Evolutionary conservation across 495 filamentous ascomycete species (phyloP).

Genomic region (Trichoderma asperelloides): DNA sequence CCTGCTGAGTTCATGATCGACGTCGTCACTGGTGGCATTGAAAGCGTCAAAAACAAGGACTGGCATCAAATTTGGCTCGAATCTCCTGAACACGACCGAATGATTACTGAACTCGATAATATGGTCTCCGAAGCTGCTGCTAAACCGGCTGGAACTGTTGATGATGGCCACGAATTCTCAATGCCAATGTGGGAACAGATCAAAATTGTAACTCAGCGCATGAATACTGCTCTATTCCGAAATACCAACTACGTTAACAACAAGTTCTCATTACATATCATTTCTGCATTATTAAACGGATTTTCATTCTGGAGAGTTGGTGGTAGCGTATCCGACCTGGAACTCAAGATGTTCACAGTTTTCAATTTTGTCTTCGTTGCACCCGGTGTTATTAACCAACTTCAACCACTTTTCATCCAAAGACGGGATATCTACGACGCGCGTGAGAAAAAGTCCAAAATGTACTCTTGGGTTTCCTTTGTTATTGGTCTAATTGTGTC

Average conservation of each 20-base stretch:
- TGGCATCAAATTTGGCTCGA: conserved; percentile 75
- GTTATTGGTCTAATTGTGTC: conserved; percentile 63
- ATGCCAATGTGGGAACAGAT: conserved; percentile 34
- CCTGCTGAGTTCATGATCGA: conserved; percentile 83
- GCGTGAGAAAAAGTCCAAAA: conserved; percentile 65
- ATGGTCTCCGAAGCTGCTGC: conserved; percentile 33
- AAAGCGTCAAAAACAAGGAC: conserved; percentile 46
- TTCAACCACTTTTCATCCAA: conserved; percentile 78
- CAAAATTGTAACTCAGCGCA: conserved; percentile 42
- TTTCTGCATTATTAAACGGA: conserved; percentile 64
- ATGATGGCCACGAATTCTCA: conserved; percentile 34
- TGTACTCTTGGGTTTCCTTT: conserved; percentile 82
- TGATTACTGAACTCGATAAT: conserved; percentile 61
- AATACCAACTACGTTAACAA: conserved; percentile 69
- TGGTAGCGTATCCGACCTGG: conserved; percentile 57
- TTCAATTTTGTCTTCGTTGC: conserved; percentile 72
- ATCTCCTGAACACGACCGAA: conserved; percentile 53
- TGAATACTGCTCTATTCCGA: conserved; percentile 75
- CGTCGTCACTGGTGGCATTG: conserved; percentile 61
- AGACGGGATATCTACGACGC: conserved; percentile 69
- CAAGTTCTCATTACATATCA: conserved; percentile 43
- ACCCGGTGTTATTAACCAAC: conserved; percentile 57
- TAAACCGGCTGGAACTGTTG: conserved; percentile 26
- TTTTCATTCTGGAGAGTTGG: conserved; percentile 80
- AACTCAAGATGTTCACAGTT: conserved; percentile 69